Evolutionary conservation across 2,329 filamentous ascomycete genomes (phyloP).

Genomic region (Phialophora expanda): DNA sequence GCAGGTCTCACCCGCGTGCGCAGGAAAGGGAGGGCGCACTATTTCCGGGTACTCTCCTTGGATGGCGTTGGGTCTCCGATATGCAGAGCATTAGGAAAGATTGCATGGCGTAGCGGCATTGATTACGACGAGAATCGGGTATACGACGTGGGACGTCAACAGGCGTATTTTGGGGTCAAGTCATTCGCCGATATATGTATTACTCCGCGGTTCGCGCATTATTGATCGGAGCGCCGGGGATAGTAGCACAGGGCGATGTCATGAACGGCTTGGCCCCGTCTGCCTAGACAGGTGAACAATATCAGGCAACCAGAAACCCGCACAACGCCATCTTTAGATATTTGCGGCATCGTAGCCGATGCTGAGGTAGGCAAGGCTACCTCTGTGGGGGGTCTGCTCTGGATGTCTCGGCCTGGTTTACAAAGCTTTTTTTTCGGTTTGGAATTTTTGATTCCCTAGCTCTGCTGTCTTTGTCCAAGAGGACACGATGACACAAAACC

Average conservation of each 20-base stretch:
- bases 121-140: slow-evolving; percentile 19
- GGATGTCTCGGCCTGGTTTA: neutral
- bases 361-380: slow-evolving; percentile 14
- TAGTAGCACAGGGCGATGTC: slow-evolving; percentile 11
- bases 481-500: neutral
- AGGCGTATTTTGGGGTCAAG: slow-evolving; percentile 11
- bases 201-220: slow-evolving; percentile 12
- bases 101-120: slow-evolving; percentile 19
- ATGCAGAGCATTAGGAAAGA: slow-evolving; percentile 16
- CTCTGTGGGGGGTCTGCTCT: neutral
- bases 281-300: slow-evolving; percentile 22
- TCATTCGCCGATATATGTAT: slow-evolving; percentile 20
- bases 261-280: slow-evolving; percentile 13
- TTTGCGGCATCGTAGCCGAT: neutral
- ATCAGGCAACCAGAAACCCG: slow-evolving; percentile 23
- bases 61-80: slow-evolving; percentile 9
- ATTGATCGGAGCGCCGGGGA: slow-evolving; percentile 4
- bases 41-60: slow-evolving; percentile 23
- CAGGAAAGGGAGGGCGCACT: slow-evolving; percentile 1
- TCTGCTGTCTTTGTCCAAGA: neutral
- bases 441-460: slow-evolving; percentile 19
- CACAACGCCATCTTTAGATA: slow-evolving; percentile 16
- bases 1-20: slow-evolving; percentile 16
- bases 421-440: neutral
- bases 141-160: slow-evolving; percentile 5